phyloP scores from a whole-genome alignment of 306 rosid genomes.

The Ammopiptanthus mongolicus region DNA sequence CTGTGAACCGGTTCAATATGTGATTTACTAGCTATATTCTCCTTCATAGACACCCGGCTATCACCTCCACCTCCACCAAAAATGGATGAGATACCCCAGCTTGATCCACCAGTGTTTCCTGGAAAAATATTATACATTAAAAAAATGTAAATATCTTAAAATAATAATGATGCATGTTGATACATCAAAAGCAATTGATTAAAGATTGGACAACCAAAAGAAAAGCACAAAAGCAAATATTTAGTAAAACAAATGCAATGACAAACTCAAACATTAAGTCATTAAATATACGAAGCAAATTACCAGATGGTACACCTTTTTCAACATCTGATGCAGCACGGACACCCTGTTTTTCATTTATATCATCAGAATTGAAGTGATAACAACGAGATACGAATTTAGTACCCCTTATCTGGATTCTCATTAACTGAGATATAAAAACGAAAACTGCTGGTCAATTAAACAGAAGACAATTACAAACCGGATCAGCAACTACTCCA shows the following conservation, averaged over 20 bases:
- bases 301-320: slow-evolving; percentile 65
- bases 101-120: slow-evolving; percentile 61
- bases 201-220: not conserved
- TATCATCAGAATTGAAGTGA: slow-evolving; percentile 9
- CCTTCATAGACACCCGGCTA: slow-evolving; percentile 55
- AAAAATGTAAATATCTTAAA: not conserved
- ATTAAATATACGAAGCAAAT: slow-evolving; percentile 13
- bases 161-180: not conserved
- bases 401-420: not conserved
- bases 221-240: not conserved
- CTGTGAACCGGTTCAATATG: slow-evolving; percentile 54
- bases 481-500: slow-evolving; percentile 81
- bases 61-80: slow-evolving; percentile 82
- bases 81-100: slow-evolving; percentile 95
- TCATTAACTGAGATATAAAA: not conserved
- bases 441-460: not conserved
- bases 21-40: slow-evolving; percentile 41
- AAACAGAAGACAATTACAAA: slow-evolving; percentile 28
- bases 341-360: slow-evolving; percentile 47
- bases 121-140: slow-evolving; percentile 14
- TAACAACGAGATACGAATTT: not conserved
- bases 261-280: not conserved
- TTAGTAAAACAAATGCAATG: not conserved
- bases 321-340: slow-evolving; percentile 68
- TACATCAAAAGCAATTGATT: not conserved